Base-by-base conservation (phyloP, 2,329 filamentous ascomycete genomes). In the Fusarium mexicanum region DNA sequence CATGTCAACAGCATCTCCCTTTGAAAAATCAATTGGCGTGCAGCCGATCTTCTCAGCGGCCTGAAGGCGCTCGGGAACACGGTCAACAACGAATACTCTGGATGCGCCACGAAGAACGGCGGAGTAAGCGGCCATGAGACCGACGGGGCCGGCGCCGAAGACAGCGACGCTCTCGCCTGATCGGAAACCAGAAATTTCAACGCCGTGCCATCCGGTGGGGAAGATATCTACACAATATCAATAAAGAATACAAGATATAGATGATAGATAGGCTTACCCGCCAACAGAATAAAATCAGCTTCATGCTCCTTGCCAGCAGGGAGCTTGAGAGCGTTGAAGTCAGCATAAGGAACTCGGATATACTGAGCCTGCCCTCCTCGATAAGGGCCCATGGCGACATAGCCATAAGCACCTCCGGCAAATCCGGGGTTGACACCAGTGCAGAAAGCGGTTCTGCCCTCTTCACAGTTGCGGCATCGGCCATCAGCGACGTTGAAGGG, bases 401-500 rank as follows among this genome's bases (percentile, higher is more conserved):
- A 90, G 11, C 90, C 77, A 24, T 84, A 80, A 40, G 81, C 77
- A 66, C 82, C 76, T 65, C 81, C 76, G 53, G 83, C 79, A 77
- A 85, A 80, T 13, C 83, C 74, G 64, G 84, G 78, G 70, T 83
- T 80, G 63, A 86, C 77, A 20, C 90, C 90, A 1, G 90, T 92
- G 78, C 90, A 92, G 75, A 92, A 92, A 0, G 90, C 90, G 3
- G 90, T 92, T 67, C 86, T 86, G 6, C 90, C 90, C 72, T 91
- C 88, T 75, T 92, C 90, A 66, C 90, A 91, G 74, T 91, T 91
- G 24, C 86, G 85, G 79, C 90, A 92, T 18, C 90, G 85, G 4
- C 90, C 89, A 73, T 91, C 89, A 12, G 89, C 89, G 3, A 91
- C 90, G 63, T 91, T 91, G 83, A 91, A 92, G 0, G 90, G 90